phyloP scores from a whole-genome alignment of 345 rosid species.

The Triadica sebifera region DNA sequence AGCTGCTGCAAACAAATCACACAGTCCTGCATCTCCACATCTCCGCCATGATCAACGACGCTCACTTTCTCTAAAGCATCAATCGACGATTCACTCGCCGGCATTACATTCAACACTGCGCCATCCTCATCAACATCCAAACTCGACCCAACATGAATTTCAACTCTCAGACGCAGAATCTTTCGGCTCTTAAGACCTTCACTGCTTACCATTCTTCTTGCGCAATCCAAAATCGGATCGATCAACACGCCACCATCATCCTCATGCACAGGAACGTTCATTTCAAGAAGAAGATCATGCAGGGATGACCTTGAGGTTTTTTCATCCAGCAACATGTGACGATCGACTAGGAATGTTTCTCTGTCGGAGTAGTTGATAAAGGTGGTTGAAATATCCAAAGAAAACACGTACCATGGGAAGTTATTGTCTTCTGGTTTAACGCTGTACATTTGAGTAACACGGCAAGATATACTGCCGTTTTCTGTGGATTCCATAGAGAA shows the following conservation, averaged over 20 bases:
- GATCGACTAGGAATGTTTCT: background rate
- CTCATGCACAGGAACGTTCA: conserved; percentile 4
- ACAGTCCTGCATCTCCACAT: background rate
- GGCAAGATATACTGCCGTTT: background rate
- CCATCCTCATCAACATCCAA: background rate
- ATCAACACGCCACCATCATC: background rate
- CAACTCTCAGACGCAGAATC: conserved; percentile 1
- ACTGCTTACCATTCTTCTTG: background rate
- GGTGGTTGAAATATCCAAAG: background rate
- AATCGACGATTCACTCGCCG: background rate
- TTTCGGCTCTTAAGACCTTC: background rate
- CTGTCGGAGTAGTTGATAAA: background rate
- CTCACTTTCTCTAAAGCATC: conserved; percentile 3
- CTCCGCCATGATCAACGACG: background rate
- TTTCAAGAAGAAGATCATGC: background rate
- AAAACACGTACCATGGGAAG: background rate
- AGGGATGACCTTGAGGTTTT: background rate
- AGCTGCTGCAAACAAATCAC: conserved; percentile 8
- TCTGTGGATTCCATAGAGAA: background rate
- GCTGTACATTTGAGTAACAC: background rate
- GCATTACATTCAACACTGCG: background rate
- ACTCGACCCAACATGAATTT: background rate
- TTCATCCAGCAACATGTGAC: background rate
- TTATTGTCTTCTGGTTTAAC: background rate
- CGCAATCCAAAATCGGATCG: background rate